phyloP scores from a whole-genome alignment of 2,329 filamentous ascomycete species.

The Teratosphaeria zuluensis region DNA sequence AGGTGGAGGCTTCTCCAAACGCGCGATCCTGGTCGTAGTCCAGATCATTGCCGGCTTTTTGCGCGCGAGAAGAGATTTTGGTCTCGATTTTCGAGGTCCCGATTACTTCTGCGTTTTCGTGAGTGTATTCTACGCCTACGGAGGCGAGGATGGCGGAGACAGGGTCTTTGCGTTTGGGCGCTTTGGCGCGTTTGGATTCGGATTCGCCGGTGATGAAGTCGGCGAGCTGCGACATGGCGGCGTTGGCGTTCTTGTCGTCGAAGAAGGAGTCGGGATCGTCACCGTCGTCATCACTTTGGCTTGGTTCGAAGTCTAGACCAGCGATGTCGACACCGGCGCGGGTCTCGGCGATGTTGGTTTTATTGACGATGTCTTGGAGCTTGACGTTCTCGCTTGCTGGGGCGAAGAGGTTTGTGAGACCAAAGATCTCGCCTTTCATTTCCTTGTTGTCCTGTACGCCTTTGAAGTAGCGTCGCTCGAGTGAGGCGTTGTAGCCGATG shows the following conservation, averaged over 20 bases:
- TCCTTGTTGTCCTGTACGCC: conserved; percentile 77
- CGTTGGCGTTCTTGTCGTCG: conserved; percentile 47
- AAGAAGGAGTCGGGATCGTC: conserved; percentile 11
- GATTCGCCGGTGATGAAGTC: conserved; percentile 42
- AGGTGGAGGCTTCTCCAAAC: conserved; percentile 11
- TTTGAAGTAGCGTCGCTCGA: conserved; percentile 88
- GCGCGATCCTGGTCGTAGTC: conserved; percentile 39
- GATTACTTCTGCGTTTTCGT: conserved; percentile 92
- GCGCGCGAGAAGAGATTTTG: conserved; percentile 66
- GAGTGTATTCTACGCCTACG: conserved; percentile 87
- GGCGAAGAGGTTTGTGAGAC: conserved; percentile 73
- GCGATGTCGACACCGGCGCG: conserved; percentile 72
- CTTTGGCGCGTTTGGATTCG: conserved; percentile 22
- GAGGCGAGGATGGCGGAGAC: conserved; percentile 80
- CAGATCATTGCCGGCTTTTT: conserved; percentile 46
- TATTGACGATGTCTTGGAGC: conserved; percentile 92
- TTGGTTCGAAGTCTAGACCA: conserved; percentile 66
- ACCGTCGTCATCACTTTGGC: conserved; percentile 37
- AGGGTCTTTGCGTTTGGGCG: conserved; percentile 51
- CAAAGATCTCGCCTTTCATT: conserved; percentile 90
- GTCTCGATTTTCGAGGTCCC: conserved; percentile 89
- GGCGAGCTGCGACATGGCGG: conserved; percentile 64
- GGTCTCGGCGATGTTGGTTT: conserved; percentile 92
- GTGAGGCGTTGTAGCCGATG: conserved; percentile 88
- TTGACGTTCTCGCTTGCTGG: conserved; percentile 72